Base-by-base conservation (phyloP, 2,329 filamentous ascomycete species). In the Venturia oleaginea region DNA sequence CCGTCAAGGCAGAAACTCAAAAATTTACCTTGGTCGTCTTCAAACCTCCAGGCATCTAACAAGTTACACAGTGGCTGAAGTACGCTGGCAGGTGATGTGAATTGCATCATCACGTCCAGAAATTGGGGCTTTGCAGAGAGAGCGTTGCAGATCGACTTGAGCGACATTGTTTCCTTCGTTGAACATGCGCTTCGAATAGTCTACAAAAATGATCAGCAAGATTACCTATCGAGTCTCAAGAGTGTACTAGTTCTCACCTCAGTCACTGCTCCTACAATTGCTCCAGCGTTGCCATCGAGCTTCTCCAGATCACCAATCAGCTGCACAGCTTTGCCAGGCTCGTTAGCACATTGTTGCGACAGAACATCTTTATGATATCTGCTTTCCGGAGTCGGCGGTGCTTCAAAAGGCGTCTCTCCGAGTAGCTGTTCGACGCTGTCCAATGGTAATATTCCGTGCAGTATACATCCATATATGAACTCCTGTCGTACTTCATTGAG, bases 221-320 rank as follows among this genome's bases (percentile, higher is more conserved):
- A 0, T 17, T 22, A 4, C 8, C 32, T 22, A 4, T 7, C 32
- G 70, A 34, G 72, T 66, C 38, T 27, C n/a, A 19, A 4, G 46
- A 24, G 32, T 40, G 38, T 61, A 51, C 65, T 1, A 22, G 43
- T 69, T 10, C 62, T 40, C 67, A 79, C 76, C 65, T 80, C 77
- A 32, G 77, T 75, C 11, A 81, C 68, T 34, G 92, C 92, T 66
- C 88, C 86, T 61, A 89, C 89, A 22, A 95, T 90, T 2, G 91
- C 91, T 2, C 90, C 91, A 2, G 91, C 91, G 73, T 97, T 97
- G 1, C 93, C 93, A 70, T 96, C 91, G 83, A 94, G 92, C 61
- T 88, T 88, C 65, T 96, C 91, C 30, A 99, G 80, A 70, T 96
- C 91, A 46, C 86, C 84, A 48, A 97, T 85, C 38, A 96, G 80